Percentiles rank a stretch among this genome's conserved stretches.
These are phyloP conservation scores for Postia placenta DNA, from an alignment of 768 basidiomycete species.

Conservation along the genomic window DNA sequence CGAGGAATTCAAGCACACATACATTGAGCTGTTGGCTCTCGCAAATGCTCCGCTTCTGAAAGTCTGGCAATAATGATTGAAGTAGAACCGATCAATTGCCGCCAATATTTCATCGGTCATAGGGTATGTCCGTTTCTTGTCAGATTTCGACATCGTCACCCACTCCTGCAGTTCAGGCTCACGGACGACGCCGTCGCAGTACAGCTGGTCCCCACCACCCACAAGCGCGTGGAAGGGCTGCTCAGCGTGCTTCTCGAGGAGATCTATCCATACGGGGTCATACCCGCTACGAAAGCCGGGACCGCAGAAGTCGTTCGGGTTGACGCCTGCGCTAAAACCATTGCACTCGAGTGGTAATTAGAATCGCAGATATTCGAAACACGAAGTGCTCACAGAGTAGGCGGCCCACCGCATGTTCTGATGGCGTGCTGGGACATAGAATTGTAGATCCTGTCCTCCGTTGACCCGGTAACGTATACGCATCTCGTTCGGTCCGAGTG, in stretches of 20 bases:
- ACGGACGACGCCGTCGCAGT: constrained; percentile 75
- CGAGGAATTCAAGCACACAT: constrained; percentile 26
- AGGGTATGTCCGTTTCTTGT: constrained; percentile 50
- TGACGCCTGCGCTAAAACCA: constrained; percentile 84
- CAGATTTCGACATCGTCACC: constrained; percentile 54
- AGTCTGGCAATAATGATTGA: constrained; percentile 83
- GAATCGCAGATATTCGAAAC: not conserved
- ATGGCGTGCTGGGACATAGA: constrained; percentile 72
- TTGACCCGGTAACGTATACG: constrained; percentile 79
- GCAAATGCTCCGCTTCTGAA: constrained; percentile 91
- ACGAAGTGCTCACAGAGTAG: constrained; percentile 55
- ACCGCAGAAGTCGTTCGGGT: constrained; percentile 79
- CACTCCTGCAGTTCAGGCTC: constrained; percentile 90
- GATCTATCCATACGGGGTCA: constrained; percentile 91
- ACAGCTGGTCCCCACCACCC: constrained; percentile 92
- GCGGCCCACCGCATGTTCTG: constrained; percentile 92
- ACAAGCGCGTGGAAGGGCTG: constrained; percentile 87
- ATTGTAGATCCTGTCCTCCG: constrained; percentile 66
- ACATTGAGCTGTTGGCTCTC: constrained; percentile 87
- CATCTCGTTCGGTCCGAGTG: constrained; percentile 67
- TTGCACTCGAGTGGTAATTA: constrained; percentile 54
- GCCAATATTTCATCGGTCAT: constrained; percentile 66
- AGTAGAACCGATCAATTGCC: constrained; percentile 83
- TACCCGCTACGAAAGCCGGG: constrained; percentile 78
- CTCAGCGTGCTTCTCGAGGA: constrained; percentile 76